phyloP scores from a whole-genome alignment of 495 filamentous ascomycete genomes.

The Aspergillus haitiensis region DNA sequence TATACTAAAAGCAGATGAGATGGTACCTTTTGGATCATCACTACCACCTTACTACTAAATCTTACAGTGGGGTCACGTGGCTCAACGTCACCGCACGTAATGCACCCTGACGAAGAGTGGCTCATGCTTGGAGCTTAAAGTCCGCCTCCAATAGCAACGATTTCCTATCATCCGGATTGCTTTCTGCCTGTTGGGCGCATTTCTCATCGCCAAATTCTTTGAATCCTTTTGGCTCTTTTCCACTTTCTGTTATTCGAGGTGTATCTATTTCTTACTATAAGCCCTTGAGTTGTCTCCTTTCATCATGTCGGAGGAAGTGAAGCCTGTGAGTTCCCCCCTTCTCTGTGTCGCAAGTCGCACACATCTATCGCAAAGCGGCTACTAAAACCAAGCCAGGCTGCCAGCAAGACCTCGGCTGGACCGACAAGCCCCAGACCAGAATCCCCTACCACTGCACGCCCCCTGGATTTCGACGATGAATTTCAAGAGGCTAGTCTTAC shows the following conservation, averaged over 20 bases:
- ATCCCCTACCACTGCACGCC: conserved; percentile 80
- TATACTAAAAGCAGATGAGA: not conserved
- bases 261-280: not conserved
- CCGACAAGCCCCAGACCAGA: conserved; percentile 56
- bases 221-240: not conserved
- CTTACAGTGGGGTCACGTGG: conserved; percentile 32
- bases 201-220: conserved; percentile 16
- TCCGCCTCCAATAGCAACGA: conserved; percentile 28
- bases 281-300: not conserved
- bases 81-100: conserved; percentile 37
- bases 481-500: conserved; percentile 60
- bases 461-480: conserved; percentile 86
- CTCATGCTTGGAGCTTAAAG: conserved; percentile 33
- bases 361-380: conserved; percentile 8
- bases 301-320: conserved; percentile 46
- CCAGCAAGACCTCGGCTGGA: conserved; percentile 36
- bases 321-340: conserved; percentile 33
- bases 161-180: conserved; percentile 22
- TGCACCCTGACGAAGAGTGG: conserved; percentile 12
- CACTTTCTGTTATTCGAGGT: not conserved
- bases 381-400: conserved; percentile 32
- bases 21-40: not conserved
- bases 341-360: not conserved
- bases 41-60: not conserved
- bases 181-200: conserved; percentile 30